Evolutionary conservation across 768 basidiomycete genomes (phyloP).

Genomic region (Auricularia auricula-judae): DNA sequence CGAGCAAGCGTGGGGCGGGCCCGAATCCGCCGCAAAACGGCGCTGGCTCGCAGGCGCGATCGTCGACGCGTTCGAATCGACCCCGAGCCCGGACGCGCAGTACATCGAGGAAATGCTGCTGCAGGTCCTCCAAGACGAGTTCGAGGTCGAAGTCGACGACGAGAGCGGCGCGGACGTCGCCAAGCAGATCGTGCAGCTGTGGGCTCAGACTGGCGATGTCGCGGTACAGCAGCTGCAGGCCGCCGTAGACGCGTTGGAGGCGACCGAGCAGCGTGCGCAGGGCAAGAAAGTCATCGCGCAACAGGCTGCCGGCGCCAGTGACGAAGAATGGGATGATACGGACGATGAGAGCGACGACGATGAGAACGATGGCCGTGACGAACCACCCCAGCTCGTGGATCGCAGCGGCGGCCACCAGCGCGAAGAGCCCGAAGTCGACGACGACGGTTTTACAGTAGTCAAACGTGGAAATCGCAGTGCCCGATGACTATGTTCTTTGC

Average conservation of each 20-base stretch:
- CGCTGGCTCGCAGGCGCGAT: slow-evolving; percentile 77
- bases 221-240: slow-evolving; percentile 21
- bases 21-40: slow-evolving; percentile 56
- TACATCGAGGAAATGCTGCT: slow-evolving; percentile 76
- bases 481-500: neutral
- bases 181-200: slow-evolving; percentile 56
- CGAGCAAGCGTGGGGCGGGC: slow-evolving; percentile 78
- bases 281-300: slow-evolving; percentile 46
- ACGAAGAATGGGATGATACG: slow-evolving; percentile 19
- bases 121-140: slow-evolving; percentile 82
- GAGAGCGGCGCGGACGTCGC: slow-evolving; percentile 69
- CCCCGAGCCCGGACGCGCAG: slow-evolving; percentile 43
- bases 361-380: slow-evolving; percentile 27
- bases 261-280: slow-evolving; percentile 42
- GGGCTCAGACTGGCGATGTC: slow-evolving; percentile 30
- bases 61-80: slow-evolving; percentile 53
- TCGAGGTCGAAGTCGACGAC: slow-evolving; percentile 75
- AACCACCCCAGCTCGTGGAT: slow-evolving; percentile 45
- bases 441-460: slow-evolving; percentile 87
- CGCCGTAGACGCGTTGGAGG: slow-evolving; percentile 51
- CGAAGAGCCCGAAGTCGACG: slow-evolving; percentile 68
- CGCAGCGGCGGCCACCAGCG: slow-evolving; percentile 19
- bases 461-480: slow-evolving; percentile 15
- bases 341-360: slow-evolving; percentile 26
- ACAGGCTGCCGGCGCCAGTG: slow-evolving; percentile 25